phyloP scores from a whole-genome alignment of 2,329 filamentous ascomycete genomes.

The Aspergillus terreus region DNA sequence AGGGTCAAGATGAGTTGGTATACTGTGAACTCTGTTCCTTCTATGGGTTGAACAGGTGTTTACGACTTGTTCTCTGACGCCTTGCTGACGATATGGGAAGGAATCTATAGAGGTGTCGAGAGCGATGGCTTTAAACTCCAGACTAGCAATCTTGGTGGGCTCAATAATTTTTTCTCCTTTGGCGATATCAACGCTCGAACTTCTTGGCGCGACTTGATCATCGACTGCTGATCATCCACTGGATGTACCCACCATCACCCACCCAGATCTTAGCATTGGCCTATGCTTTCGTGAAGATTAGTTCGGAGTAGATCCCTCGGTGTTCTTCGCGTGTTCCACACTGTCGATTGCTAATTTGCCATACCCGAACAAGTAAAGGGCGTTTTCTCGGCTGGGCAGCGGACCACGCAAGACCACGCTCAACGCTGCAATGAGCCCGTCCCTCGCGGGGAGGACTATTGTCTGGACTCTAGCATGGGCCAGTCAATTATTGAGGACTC shows the following conservation, averaged over 20 bases:
- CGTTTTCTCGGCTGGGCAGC: background rate
- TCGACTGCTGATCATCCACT: too few species aligned
- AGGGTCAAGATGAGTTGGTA: too few species aligned
- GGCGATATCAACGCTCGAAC: too few species aligned
- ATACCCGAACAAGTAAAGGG: background rate
- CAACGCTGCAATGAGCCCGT: background rate
- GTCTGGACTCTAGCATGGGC: background rate
- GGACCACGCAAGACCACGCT: background rate
- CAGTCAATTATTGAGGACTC: slow-evolving; percentile 6
- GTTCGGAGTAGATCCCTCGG: background rate
- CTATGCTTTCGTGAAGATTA: background rate
- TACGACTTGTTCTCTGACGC: too few species aligned
- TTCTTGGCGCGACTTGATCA: too few species aligned
- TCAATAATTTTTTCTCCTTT: background rate
- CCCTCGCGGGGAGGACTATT: slow-evolving; percentile 6
- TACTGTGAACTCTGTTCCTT: too few species aligned
- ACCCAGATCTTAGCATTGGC: background rate
- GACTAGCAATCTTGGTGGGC: background rate
- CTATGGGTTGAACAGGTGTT: too few species aligned
- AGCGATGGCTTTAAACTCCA: background rate
- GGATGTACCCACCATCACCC: too few species aligned
- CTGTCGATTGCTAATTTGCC: too few species aligned
- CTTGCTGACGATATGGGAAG: too few species aligned
- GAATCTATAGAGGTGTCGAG: too few species aligned
- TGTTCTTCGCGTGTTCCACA: background rate